Base-by-base conservation (phyloP, 2,329 filamentous ascomycete species). In the Lizonia empirigonia region DNA sequence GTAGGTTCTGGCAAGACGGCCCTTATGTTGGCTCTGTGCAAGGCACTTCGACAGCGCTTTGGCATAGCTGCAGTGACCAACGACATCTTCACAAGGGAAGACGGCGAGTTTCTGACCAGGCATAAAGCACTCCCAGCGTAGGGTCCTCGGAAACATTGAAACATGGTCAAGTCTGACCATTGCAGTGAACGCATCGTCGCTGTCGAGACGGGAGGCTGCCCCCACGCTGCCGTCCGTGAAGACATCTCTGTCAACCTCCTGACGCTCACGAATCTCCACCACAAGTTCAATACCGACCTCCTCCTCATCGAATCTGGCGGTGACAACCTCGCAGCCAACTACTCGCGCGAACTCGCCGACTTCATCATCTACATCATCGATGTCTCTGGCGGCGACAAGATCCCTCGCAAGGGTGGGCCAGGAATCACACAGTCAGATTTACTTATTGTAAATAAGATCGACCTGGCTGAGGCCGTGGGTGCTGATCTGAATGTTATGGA, bases 301-400 rank as follows among this genome's bases (percentile, higher is more conserved):
- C 82, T 99, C 19, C 85, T 99, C 33, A 99, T 99, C 71, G 94
- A 99, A 77, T 91, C 86, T 15, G 94, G 94, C 35, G 94, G 94
- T 50, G 94, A 99, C 74, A 99, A 99, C 73, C 83, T 99, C 1
- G 94, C 94, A 0, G 94, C 94, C 4, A 99, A 99, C 79, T 99
- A 99, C 81, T 90, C 85, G 47, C 83, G 94, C 50, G 94, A 99
- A 76, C 80, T 99, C 60, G 94, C 94, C 1, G 94, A 99, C 74
- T 99, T 89, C 73, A 99, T 99, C 75, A 88, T 99, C 76, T 99
- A 99, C 73, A 94, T 99, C 23, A 97, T 99, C 64, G 94, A 99
- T 75, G 94, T 99, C 15, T 89, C 87, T 48, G 94, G 94, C 18
- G 94, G 94, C 10, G 94, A 99, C 75, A 99, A 99, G 82, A 88